phyloP scores from a whole-genome alignment of 208 protist genomes.

The Wallacemonas collosoma region DNA sequence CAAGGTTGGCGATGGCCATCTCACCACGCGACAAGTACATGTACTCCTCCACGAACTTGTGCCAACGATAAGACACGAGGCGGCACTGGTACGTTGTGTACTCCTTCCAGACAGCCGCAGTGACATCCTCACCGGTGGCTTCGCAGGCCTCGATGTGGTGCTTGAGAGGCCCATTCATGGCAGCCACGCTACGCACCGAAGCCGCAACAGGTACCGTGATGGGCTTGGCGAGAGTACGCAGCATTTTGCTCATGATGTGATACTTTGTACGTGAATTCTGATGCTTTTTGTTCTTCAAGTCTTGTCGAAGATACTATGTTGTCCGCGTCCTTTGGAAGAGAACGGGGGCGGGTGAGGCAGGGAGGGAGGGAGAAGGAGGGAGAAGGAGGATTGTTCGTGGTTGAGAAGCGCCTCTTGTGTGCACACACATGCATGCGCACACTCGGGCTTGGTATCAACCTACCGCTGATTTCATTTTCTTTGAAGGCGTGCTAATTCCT shows the following conservation, averaged over 20 bases:
- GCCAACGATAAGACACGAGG: constrained; percentile 60
- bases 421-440: not conserved
- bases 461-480: not conserved
- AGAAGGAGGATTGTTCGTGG: constrained; percentile 10
- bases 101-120: constrained; percentile 67
- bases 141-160: constrained; percentile 65
- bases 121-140: constrained; percentile 64
- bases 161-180: constrained; percentile 75
- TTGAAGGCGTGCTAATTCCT: not conserved
- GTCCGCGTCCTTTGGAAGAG: no score
- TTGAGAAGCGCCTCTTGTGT: not conserved
- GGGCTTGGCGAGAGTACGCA: constrained; percentile 43
- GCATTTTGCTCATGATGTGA: constrained; percentile 36
- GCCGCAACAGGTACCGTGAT: constrained; percentile 49
- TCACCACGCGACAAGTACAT: constrained; percentile 37
- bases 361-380: constrained; percentile 6
- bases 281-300: no score
- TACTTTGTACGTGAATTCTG: not conserved
- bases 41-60: constrained; percentile 45
- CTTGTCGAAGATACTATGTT: no score
- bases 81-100: constrained; percentile 57
- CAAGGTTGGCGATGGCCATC: constrained; percentile 40
- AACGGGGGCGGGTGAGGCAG: no score
- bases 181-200: constrained; percentile 39
- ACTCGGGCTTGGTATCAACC: not conserved